Evolutionary conservation across 768 basidiomycete species (phyloP), one percentile per base, ranked within the genome.

Genomic region (Chalciporus chontae): DNA sequence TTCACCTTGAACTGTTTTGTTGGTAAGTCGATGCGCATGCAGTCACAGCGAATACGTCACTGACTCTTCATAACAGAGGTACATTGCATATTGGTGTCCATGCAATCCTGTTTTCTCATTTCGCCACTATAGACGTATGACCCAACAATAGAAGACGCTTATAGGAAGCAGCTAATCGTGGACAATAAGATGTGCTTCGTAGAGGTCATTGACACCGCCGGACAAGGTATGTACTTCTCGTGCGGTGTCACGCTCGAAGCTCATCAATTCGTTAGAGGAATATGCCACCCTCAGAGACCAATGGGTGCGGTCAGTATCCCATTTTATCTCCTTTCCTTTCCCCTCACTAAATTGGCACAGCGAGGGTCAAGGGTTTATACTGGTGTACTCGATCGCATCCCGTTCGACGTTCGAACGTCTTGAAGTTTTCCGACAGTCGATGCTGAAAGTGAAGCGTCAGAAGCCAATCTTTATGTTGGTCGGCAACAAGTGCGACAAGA

Each of bases 101-200:
- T 38, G 19, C 24, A 24, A 36, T 50, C 52, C 36, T 38, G 23
- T 58, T 39, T 26, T 34, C 49, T 55, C 21, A 55, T 37, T 43
- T 18, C 32, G 41, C 53, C 47, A 46, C 23, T 36, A 49, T 57
- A 95, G 91, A 92, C 92, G 45, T 97, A 97, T 70, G 94, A 97
- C 74, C 94, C 94, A 50, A 97, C 94, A 60, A 97, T 97, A 81
- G 94, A 97, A 73, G 94, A 96, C 69, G 93, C 93, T 55, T 96
- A 97, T 73, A 81, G 94, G 62, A 95, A 94, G 69, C 92, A 94
- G 67, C 80, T 94, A 60, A 84, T 94, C 49, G 92, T 96, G 56
- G 94, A 95, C 71, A 92, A 93, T 66, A 81, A 85, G 60, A 94
- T 94, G 83, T 94, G 92, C 72, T 88, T 94, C 68, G 83, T 97